Evolutionary conservation across 2,329 filamentous ascomycete species (phyloP).

Genomic region (Sordariomycetes sp.): DNA sequence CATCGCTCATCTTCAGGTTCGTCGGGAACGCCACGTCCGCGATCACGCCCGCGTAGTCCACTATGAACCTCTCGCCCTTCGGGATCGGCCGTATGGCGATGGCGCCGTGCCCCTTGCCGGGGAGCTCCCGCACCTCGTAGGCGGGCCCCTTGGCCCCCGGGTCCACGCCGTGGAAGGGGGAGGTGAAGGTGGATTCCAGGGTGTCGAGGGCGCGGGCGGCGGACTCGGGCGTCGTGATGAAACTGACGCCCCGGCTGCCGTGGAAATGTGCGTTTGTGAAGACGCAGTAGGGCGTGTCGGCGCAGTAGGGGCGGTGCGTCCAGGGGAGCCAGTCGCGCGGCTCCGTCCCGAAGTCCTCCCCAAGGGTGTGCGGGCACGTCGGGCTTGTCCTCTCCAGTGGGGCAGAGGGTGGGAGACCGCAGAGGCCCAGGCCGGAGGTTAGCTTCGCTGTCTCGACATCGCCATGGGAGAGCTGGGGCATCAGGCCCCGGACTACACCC

Average conservation of each 20-base stretch:
- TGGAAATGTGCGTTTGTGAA: constrained; percentile 15
- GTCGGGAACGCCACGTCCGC: constrained; percentile 18
- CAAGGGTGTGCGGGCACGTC: neutral
- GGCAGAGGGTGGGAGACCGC: neutral
- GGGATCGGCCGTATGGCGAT: constrained; percentile 20
- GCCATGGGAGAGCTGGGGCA: neutral
- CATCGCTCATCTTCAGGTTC: constrained; percentile 14
- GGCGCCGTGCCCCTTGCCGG: constrained; percentile 21
- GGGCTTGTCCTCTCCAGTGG: neutral
- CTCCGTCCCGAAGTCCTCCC: neutral
- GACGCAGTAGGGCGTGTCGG: constrained; percentile 14
- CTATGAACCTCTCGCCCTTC: constrained; percentile 22
- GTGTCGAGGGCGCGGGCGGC: constrained; percentile 17
- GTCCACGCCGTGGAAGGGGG: constrained; percentile 1
- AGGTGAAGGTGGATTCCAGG: constrained; percentile 8
- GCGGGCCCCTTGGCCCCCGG: constrained; percentile 4
- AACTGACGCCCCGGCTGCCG: constrained; percentile 17
- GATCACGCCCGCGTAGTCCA: constrained; percentile 20
- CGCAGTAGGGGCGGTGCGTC: constrained; percentile 16
- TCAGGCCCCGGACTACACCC: neutral
- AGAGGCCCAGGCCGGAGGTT: neutral
- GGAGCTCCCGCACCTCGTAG: constrained; percentile 17
- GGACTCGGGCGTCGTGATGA: constrained; percentile 21
- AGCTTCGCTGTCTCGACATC: neutral
- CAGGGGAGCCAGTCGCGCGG: constrained; percentile 12